A percentile compares a stretch with the other conserved stretches of the same genome.
Conservation (phyloP, 75 land plant species). For the Selaginella tamariscina region DNA sequence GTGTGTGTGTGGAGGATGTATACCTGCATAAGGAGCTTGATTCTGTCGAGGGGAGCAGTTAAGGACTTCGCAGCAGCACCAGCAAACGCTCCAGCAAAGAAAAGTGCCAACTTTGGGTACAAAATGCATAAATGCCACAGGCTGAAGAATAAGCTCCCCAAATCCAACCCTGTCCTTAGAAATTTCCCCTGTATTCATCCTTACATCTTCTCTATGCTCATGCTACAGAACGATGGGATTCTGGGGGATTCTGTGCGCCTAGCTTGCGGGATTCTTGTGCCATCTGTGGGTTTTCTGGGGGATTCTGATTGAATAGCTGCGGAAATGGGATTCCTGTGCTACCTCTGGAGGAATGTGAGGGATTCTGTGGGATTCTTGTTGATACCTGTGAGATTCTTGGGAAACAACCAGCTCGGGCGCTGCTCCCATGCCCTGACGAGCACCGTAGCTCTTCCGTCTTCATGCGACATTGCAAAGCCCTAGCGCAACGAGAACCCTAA, state of each 20-base stretch:
- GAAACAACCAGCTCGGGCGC: background rate
- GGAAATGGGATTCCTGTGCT: background rate
- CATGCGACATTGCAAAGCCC: background rate
- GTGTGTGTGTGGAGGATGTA: background rate
- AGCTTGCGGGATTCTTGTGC: background rate
- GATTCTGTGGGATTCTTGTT: background rate
- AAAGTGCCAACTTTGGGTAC: constrained; percentile 68
- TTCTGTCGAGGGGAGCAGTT: constrained; percentile 89
- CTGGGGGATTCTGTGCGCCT: too few relatives aligned
- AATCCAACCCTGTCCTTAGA: too few relatives aligned
- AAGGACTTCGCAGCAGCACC: constrained; percentile 82
- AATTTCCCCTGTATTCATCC: too few relatives aligned
- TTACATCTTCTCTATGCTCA: too few relatives aligned
- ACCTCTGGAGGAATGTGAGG: background rate
- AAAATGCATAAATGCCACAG: constrained; percentile 47
- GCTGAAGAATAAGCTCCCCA: constrained; percentile 48
- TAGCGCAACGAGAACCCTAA: too few relatives aligned
- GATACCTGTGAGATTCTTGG: background rate
- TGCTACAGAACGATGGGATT: too few relatives aligned
- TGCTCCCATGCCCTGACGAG: background rate
- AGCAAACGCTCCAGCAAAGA: constrained; percentile 75
- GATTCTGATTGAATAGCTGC: background rate
- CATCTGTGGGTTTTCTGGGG: background rate
- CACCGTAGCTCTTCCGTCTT: background rate
- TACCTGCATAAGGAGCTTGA: constrained; percentile 94